Evolutionary conservation across 257 asterid species (phyloP).

Genomic region (Jacaranda mimosifolia): DNA sequence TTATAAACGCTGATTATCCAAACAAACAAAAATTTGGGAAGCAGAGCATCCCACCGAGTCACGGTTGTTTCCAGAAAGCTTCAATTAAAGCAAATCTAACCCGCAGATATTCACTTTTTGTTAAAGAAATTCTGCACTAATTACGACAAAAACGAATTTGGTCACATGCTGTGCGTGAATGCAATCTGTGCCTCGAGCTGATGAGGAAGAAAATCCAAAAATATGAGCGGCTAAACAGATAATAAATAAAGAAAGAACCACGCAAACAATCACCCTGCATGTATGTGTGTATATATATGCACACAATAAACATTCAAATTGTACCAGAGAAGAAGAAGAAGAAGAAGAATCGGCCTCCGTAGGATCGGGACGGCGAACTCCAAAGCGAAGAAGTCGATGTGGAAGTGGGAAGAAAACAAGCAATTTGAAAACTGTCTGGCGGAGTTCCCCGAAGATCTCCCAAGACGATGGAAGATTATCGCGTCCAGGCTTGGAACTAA

Average conservation of each 20-base stretch:
- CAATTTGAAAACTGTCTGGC: conserved; percentile 45
- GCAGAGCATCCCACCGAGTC: conserved; percentile 6
- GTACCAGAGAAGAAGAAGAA: background rate
- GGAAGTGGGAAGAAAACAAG: conserved; percentile 65
- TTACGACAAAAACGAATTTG: background rate
- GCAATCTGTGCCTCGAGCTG: background rate
- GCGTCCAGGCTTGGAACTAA: conserved; percentile 47
- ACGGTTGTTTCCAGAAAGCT: background rate
- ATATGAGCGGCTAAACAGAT: background rate
- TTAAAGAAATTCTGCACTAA: background rate
- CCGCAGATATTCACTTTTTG: conserved; percentile 26
- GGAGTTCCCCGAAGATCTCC: conserved; percentile 42
- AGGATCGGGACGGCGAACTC: no score
- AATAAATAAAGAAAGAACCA: conserved; percentile 12
- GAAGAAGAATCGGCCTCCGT: background rate
- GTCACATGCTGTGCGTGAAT: background rate
- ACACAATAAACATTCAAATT: conserved; percentile 7
- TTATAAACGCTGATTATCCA: background rate
- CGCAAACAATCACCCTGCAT: background rate
- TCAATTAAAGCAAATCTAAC: conserved; percentile 26
- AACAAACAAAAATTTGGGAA: background rate
- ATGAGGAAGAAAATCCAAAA: background rate
- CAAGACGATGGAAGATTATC: conserved; percentile 54
- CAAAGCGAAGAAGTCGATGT: conserved; percentile 28
- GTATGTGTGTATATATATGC: background rate